Evolutionary conservation across 2,329 filamentous ascomycete genomes (phyloP).

Genomic region (Fusarium compactum): DNA sequence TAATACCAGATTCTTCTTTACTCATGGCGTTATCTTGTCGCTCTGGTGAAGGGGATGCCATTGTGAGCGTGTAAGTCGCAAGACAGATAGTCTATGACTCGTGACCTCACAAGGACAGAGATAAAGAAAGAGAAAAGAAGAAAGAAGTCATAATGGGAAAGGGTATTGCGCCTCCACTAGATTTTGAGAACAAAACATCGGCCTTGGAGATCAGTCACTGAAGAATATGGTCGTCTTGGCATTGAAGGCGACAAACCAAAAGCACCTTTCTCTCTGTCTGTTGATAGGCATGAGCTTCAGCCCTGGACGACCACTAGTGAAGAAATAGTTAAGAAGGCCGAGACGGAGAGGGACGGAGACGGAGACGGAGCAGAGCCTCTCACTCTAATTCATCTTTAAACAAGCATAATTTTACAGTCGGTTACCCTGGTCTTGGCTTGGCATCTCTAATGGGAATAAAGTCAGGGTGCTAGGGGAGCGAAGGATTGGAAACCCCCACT

Average conservation of each 20-base stretch:
- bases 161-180: background rate
- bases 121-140: background rate
- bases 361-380: slow-evolving; percentile 26
- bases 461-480: slow-evolving; percentile 17
- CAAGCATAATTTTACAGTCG: slow-evolving; percentile 38
- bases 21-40: slow-evolving; percentile 7
- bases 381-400: slow-evolving; percentile 14
- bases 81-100: background rate
- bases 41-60: slow-evolving; percentile 22
- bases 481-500: slow-evolving; percentile 16
- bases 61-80: slow-evolving; percentile 15
- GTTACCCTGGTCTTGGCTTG: slow-evolving; percentile 18
- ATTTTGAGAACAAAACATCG: background rate
- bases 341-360: slow-evolving; percentile 18
- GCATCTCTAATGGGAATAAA: slow-evolving; percentile 28
- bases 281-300: slow-evolving; percentile 13
- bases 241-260: background rate
- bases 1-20: background rate
- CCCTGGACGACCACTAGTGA: slow-evolving; percentile 17
- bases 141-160: background rate
- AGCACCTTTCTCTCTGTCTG: background rate
- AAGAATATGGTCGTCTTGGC: slow-evolving; percentile 3
- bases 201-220: background rate
- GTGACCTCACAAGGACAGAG: background rate
- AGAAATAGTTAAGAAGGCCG: slow-evolving; percentile 5